Base-by-base conservation (phyloP, 495 filamentous ascomycete species). In the Umbilicaria muhlenbergii region DNA sequence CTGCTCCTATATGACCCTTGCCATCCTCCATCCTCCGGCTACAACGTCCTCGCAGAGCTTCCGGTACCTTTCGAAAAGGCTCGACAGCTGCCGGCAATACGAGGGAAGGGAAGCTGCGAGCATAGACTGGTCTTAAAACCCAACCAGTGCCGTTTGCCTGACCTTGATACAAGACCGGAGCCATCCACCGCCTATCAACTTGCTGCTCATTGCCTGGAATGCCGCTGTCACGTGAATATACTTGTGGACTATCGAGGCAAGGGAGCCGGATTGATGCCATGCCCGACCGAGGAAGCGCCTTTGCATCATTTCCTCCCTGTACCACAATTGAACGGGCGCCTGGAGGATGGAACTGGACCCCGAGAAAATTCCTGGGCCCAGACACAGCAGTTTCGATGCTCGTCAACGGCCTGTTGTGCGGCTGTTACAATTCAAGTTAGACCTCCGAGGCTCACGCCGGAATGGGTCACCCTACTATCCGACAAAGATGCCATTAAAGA, bases 371-470 rank as follows among this genome's bases (percentile, higher is more conserved):
- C 17, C n/a, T 55, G 54, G 48, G 18, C 18, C 12, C 52, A 56
- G 24, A 57, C 58, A 13, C 68, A 63, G 39, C 46, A 55, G 28
- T 88, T 78, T 53, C 59, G 63, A 45, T 92, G 85, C 58, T 77
- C 77, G 0, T 61, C 69, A 14, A 48, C 60, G 13, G 54, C 60
- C 18, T 86, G 81, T 48, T 54, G 68, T 1, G 68, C 70, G 16
- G 60, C 60, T 37, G 58, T 81, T n/a, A 60, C 60, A 2, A 63
- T 88, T 37, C 63, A 67, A 13, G 59, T 79, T 11, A 58, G 67
- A 36, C 66, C 67, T 5, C 75, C 75, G 1, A 63, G 77, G 0
- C 52, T 86, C 19, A 55, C 43, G 3, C 48, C 59, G 1, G 54
- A 68, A 17, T 68, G 69, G 57, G 54, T 82, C 0, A 45, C 58